Evolutionary conservation across 2,329 filamentous ascomycete genomes (phyloP).

Genomic region (Colletotrichum filicis): DNA sequence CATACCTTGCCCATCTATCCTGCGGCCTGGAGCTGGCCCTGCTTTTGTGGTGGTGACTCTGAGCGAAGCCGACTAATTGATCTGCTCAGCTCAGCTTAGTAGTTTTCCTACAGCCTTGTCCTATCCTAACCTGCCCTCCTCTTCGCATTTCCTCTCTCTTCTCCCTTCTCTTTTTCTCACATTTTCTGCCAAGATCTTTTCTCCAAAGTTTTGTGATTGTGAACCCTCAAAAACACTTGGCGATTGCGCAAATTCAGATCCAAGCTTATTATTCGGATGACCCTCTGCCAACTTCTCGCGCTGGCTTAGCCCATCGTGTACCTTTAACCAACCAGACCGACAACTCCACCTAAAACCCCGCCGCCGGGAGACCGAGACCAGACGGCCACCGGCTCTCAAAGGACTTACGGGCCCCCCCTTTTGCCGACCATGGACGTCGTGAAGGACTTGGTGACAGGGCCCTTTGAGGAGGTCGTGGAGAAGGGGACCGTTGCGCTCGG

Average conservation of each 20-base stretch:
- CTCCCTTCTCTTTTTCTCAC: not conserved
- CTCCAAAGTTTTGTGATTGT: not conserved
- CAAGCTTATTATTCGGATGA: not conserved
- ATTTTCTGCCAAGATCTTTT: not conserved
- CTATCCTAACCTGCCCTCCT: too few species aligned
- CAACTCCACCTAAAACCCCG: not conserved
- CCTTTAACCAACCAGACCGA: not conserved
- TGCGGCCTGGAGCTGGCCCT: constrained; percentile 21
- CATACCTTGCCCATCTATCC: not conserved
- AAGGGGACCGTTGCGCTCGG: constrained; percentile 59
- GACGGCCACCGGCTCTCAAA: not conserved
- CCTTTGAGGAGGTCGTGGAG: constrained; percentile 64
- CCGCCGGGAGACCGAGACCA: not conserved
- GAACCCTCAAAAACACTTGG: not conserved
- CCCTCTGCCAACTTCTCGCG: not conserved
- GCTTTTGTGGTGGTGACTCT: not conserved
- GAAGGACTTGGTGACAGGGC: constrained; percentile 57
- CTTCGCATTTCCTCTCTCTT: not conserved
- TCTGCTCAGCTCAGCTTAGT: constrained; percentile 4
- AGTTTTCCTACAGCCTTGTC: not conserved
- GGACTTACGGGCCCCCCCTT: not conserved
- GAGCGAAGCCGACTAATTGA: constrained; percentile 4
- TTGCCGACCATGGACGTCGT: constrained; percentile 51
- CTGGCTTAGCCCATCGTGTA: not conserved
- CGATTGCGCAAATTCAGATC: not conserved